These are phyloP conservation scores for Agrocybe chaxingu DNA, from an alignment of 768 basidiomycete genomes.

Conservation along the genomic window DNA sequence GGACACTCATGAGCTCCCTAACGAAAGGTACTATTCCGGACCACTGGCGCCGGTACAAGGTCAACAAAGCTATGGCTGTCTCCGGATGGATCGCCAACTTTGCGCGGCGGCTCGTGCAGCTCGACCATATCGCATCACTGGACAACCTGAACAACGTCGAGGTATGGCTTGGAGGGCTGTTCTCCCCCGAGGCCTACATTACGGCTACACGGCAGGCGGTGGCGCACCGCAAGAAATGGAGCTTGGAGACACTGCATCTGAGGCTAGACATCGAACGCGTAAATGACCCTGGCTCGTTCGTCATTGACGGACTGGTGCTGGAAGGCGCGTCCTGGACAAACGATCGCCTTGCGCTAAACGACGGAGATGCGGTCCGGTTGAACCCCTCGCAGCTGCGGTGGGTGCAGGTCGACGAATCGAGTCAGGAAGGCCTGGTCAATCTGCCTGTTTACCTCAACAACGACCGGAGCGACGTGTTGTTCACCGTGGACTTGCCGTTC, in stretches of 20 bases:
- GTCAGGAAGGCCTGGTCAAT: slow-evolving; percentile 52
- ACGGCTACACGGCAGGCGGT: slow-evolving; percentile 96
- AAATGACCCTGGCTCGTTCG: slow-evolving; percentile 76
- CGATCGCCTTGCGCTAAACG: slow-evolving; percentile 74
- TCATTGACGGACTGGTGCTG: slow-evolving; percentile 82
- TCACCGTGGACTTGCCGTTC: slow-evolving; percentile 84
- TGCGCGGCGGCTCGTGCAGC: slow-evolving; percentile 74
- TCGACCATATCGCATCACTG: slow-evolving; percentile 65
- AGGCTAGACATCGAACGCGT: slow-evolving; percentile 79
- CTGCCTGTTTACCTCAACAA: slow-evolving; percentile 92
- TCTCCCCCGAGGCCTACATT: slow-evolving; percentile 96
- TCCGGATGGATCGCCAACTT: slow-evolving; percentile 86
- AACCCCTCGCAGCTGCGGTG: slow-evolving; percentile 84
- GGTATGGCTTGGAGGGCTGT: slow-evolving; percentile 91
- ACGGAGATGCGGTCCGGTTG: slow-evolving; percentile 77
- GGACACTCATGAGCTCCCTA: slow-evolving; percentile 80
- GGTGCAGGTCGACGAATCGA: slow-evolving; percentile 57
- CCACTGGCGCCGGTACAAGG: slow-evolving; percentile 90
- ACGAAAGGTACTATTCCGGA: slow-evolving; percentile 90
- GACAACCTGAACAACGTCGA: slow-evolving; percentile 67
- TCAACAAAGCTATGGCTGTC: slow-evolving; percentile 76
- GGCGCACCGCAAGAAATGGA: slow-evolving; percentile 89
- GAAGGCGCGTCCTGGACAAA: slow-evolving; percentile 81
- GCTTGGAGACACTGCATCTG: slow-evolving; percentile 82
- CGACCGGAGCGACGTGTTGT: slow-evolving; percentile 86